Percentiles rank a stretch among this genome's conserved stretches.
Conservation (phyloP, 1,139 yeast species). For the Blastobotrys aristatus region DNA sequence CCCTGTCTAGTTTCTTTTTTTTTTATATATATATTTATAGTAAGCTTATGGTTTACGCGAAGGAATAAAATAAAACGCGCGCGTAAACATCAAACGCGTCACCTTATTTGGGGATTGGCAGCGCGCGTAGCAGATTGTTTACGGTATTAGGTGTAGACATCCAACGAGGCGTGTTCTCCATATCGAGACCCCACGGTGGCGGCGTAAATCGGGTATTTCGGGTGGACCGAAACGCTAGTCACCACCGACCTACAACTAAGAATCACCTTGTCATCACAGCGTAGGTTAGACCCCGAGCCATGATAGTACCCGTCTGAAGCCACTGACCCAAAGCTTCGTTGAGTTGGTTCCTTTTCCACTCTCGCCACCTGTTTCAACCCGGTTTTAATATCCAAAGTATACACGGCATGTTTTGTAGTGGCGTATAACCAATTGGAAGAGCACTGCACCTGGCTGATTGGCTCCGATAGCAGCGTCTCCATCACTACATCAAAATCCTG, state of each 20-base stretch:
- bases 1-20: neutral
- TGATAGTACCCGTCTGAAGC: neutral
- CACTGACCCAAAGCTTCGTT: neutral
- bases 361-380: neutral
- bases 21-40: neutral
- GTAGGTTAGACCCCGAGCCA: neutral
- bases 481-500: neutral
- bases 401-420: neutral
- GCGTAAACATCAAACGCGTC: slow-evolving; percentile 10
- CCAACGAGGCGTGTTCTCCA: neutral
- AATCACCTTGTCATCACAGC: neutral
- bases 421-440: neutral
- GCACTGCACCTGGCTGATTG: neutral
- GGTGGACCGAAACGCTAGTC: neutral
- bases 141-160: neutral
- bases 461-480: neutral
- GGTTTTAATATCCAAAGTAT: neutral
- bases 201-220: neutral
- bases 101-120: too few species aligned
- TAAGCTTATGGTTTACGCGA: too few species aligned
- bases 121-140: too few species aligned
- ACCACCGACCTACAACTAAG: neutral
- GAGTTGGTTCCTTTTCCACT: neutral
- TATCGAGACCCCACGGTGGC: neutral
- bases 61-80: slow-evolving; percentile 1